Conservation (phyloP, 805 yeast genomes). For the Hanseniaspora jakobsenii region DNA sequence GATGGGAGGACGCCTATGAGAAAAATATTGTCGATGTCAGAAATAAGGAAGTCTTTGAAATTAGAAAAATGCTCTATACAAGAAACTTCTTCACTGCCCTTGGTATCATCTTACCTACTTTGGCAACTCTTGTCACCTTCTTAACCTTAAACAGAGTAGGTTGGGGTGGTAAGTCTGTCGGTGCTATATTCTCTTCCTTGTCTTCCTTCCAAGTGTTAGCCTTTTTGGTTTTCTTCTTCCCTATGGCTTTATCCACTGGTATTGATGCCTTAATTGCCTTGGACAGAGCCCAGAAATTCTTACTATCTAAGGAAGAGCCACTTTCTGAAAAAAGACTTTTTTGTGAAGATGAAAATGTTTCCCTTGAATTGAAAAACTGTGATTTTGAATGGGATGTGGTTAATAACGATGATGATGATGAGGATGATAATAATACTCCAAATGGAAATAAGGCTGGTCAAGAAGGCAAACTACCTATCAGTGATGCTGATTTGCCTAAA, state of each 20-base stretch:
- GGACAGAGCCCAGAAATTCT: constrained; percentile 29
- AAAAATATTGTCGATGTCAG: constrained; percentile 42
- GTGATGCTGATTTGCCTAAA: neutral
- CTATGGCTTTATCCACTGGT: constrained; percentile 34
- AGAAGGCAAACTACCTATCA: neutral
- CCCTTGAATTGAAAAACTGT: constrained; percentile 9
- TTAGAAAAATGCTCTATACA: constrained; percentile 27
- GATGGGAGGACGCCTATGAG: constrained; percentile 74
- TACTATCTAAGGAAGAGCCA: constrained; percentile 29
- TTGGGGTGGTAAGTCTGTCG: constrained; percentile 29
- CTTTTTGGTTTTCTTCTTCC: constrained; percentile 37
- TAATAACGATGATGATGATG: constrained; percentile 14
- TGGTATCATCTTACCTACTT: constrained; percentile 38
- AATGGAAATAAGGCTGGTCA: neutral
- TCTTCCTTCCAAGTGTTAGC: constrained; percentile 46
- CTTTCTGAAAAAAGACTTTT: constrained; percentile 16
- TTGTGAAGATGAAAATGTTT: neutral
- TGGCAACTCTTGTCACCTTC: constrained; percentile 47
- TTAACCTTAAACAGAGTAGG: constrained; percentile 31
- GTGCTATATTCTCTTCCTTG: constrained; percentile 46
- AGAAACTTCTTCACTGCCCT: constrained; percentile 45
- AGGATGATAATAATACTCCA: constrained; percentile 6
- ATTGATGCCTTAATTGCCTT: constrained; percentile 34
- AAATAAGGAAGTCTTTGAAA: constrained; percentile 38
- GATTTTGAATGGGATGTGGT: constrained; percentile 15